phyloP scores from a whole-genome alignment of 768 basidiomycete genomes.

The Rhizopogon vinicolor region DNA sequence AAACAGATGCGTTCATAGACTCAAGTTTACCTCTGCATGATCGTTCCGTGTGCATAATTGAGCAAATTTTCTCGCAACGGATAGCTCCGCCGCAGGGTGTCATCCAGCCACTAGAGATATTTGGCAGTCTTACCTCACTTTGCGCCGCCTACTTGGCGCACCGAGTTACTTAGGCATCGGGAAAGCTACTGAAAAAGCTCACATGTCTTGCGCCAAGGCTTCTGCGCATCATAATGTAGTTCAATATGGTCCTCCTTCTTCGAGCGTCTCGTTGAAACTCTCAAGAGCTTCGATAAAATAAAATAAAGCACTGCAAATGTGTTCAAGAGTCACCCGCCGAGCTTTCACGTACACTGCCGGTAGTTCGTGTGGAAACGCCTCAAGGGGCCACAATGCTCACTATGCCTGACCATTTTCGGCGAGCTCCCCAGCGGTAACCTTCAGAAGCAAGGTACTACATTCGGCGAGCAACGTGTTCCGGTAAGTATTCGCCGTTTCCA shows the following conservation, averaged over 20 bases:
- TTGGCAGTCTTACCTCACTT: neutral
- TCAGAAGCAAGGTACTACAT: neutral
- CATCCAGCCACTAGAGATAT: neutral
- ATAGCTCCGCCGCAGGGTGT: neutral
- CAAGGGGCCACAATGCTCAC: neutral
- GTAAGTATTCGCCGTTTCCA: slow-evolving; percentile 2
- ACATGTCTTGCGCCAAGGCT: neutral
- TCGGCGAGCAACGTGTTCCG: neutral
- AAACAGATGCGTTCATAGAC: neutral
- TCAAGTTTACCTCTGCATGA: neutral
- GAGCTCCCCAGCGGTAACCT: neutral
- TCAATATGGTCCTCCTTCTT: neutral
- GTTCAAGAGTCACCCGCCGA: neutral
- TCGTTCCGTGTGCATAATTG: neutral
- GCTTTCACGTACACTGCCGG: neutral
- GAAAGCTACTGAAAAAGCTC: neutral
- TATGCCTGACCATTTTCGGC: neutral
- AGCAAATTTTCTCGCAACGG: neutral
- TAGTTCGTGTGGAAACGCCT: neutral
- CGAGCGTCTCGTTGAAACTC: neutral
- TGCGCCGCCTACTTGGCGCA: neutral
- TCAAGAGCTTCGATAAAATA: neutral
- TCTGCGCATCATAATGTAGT: neutral
- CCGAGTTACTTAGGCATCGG: neutral
- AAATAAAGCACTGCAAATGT: neutral